Base-by-base conservation (phyloP, 1,139 yeast genomes). In the Suhomyces kunorum region DNA sequence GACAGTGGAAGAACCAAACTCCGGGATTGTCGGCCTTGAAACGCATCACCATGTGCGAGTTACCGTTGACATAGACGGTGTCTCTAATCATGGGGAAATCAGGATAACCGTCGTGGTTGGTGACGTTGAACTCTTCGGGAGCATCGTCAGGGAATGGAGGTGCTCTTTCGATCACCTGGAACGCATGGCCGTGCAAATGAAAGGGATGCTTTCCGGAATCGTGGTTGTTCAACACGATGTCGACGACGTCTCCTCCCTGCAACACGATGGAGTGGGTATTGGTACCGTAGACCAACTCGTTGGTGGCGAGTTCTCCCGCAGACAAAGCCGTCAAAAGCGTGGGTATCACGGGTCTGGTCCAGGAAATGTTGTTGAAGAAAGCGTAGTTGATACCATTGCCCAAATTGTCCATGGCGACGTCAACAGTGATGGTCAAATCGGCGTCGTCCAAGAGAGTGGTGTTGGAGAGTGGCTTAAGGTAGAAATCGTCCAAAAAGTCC, bases 191-290 rank as follows among this genome's bases (percentile, higher is more conserved):
- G 64, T 86, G 95, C 55, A 86, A 69, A 66, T 86, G 94, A 83
- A 86, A 86, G n/a, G 95, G 94, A 67, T 86, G 95, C 51, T 74
- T 80, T 53, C 94, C 94, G 6, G 85, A 76, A 59, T 86, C 94
- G 50, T 64, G 64, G 59, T 83, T 84, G 67, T 85, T 85, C 34
- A 86, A 55, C 11, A 83, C 80, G 48, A 86, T 74, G 51, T 86
- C 88, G 15, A 85, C 68, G 51, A 74, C 68, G 56, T 81, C 89
- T 55, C 80, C 82, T 51, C 83, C 78, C 50, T 82, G 81, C 44
- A 89, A 63, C 8, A 90, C 83, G 58, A 76, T 71, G 0, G 95
- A 53, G 58, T 88, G 78, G 40, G 95, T 85, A 66, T 87, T 84
- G 37, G 84, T 64, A 48, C 97, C 97, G 65, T 90, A 68, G 46